These are phyloP conservation scores for Flaveria sonorensis DNA, from an alignment of 129 eudicot species.

Conservation along the genomic window DNA sequence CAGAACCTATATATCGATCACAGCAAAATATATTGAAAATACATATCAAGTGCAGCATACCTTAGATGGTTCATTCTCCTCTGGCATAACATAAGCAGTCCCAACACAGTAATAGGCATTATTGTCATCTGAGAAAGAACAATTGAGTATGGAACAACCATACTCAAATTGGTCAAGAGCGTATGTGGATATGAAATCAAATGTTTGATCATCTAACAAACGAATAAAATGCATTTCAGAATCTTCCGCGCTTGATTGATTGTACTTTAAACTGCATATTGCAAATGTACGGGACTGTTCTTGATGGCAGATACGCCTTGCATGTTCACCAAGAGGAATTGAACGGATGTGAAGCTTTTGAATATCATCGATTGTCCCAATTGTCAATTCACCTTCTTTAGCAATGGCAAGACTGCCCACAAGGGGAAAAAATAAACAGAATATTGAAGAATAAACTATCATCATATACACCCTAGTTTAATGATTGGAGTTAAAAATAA, in stretches of 20 bases:
- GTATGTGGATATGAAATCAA: constrained; percentile 81
- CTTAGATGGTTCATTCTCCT: constrained; percentile 94
- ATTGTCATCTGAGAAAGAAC: constrained; percentile 92
- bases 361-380: constrained; percentile 94
- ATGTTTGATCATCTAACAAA: constrained; percentile 91
- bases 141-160: constrained; percentile 87
- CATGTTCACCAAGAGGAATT: constrained; percentile 94
- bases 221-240: constrained; percentile 84
- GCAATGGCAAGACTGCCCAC: constrained; percentile 88
- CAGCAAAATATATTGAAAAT: too few species aligned
- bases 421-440: not conserved
- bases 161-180: constrained; percentile 82
- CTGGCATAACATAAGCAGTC: constrained; percentile 92
- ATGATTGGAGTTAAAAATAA: not conserved
- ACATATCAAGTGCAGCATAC: constrained; percentile 33
- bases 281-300: constrained; percentile 94
- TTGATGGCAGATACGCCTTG: constrained; percentile 94
- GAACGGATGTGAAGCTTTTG: constrained; percentile 96
- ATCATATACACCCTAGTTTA: not conserved
- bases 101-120: constrained; percentile 93
- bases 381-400: constrained; percentile 90
- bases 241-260: constrained; percentile 76
- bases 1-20: not conserved
- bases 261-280: constrained; percentile 78
- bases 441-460: not conserved